Evolutionary conservation across 257 asterid genomes (phyloP).

Genomic region (Forsythia viridissima): DNA sequence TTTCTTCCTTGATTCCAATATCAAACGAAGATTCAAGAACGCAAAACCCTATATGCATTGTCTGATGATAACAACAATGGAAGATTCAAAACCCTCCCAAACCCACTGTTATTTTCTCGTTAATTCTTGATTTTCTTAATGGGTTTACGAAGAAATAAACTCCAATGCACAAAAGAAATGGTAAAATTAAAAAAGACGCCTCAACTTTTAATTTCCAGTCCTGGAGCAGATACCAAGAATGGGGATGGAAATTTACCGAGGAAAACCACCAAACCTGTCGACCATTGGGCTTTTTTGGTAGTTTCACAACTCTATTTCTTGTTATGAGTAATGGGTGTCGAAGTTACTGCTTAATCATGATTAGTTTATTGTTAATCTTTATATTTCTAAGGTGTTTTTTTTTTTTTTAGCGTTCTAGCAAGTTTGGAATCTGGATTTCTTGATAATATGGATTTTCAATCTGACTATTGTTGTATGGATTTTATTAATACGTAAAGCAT

Average conservation of each 20-base stretch:
- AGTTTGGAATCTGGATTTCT: not conserved
- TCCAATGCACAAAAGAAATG: conserved; percentile 15
- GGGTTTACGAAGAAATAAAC: not conserved
- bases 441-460: not conserved
- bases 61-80: not conserved
- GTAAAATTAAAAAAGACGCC: conserved; percentile 16
- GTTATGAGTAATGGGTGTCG: not conserved
- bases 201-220: not conserved
- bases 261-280: conserved; percentile 20
- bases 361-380: not conserved
- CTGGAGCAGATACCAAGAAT: not conserved
- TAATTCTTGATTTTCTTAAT: conserved; percentile 8
- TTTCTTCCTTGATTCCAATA: too few relatives aligned
- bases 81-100: not conserved
- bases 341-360: not conserved
- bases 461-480: not conserved
- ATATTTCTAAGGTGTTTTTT: not conserved
- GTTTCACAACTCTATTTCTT: not conserved
- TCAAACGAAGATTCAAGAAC: not conserved
- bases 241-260: conserved; percentile 9
- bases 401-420: not conserved
- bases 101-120: not conserved
- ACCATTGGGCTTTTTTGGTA: conserved; percentile 51
- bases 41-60: too few relatives aligned
- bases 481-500: not conserved